Evolutionary conservation across 2,329 filamentous ascomycete genomes (phyloP).

Genomic region (Rutstroemia sp.): DNA sequence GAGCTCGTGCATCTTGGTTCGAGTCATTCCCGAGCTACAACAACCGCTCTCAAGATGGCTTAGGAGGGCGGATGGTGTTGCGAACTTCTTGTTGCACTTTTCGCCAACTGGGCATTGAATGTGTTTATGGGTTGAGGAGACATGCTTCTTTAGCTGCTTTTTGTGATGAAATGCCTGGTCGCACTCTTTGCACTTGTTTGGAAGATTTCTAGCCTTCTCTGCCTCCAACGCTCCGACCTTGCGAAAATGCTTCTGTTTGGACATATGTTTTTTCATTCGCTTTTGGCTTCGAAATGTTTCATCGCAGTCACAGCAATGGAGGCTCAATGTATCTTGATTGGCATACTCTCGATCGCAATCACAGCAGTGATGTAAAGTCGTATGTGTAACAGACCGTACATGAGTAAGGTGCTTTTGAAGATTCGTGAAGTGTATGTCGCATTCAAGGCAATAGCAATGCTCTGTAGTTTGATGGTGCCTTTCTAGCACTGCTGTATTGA

Average conservation of each 20-base stretch:
- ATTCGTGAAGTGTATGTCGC: slow-evolving; percentile 2
- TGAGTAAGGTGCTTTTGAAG: background rate
- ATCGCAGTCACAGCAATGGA: slow-evolving; percentile 11
- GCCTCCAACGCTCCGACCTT: background rate
- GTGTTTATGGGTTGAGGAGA: background rate
- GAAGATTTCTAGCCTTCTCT: background rate
- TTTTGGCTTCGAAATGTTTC: background rate
- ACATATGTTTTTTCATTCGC: background rate
- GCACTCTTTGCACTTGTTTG: slow-evolving; percentile 5
- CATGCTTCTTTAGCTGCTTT: background rate
- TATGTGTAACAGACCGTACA: slow-evolving; percentile 4
- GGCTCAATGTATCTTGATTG: slow-evolving; percentile 1
- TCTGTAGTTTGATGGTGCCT: slow-evolving; percentile 6
- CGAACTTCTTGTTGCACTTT: slow-evolving; percentile 9
- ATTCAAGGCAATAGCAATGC: slow-evolving; percentile 4
- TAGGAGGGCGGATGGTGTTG: slow-evolving; percentile 11
- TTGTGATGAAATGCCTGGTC: background rate
- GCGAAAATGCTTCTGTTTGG: background rate
- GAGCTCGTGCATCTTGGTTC: slow-evolving; percentile 8
- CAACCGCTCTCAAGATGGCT: slow-evolving; percentile 14
- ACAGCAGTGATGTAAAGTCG: background rate
- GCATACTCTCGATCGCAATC: slow-evolving; percentile 6
- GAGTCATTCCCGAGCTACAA: slow-evolving; percentile 12
- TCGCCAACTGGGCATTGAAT: slow-evolving; percentile 2
- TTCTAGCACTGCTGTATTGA: background rate